Percentiles rank a stretch among this genome's conserved stretches.
These are phyloP conservation scores for Podaxis rugospora DNA, from an alignment of 768 basidiomycete species.

Conservation along the genomic window DNA sequence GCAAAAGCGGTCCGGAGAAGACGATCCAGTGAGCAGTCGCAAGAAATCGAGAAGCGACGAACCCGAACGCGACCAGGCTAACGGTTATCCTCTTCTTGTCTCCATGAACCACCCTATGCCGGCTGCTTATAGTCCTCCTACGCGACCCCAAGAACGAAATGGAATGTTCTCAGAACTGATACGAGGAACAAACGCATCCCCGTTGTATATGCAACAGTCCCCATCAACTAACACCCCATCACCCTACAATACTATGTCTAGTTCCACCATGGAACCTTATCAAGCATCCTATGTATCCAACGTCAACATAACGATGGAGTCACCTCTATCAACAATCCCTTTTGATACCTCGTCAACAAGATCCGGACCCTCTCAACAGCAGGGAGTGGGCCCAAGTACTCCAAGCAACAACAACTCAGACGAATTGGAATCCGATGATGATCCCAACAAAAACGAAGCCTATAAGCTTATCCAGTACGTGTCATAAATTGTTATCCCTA, in stretches of 20 bases:
- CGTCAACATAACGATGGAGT: constrained; percentile 55
- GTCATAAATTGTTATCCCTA: neutral
- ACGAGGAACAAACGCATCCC: constrained; percentile 46
- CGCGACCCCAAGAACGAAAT: constrained; percentile 40
- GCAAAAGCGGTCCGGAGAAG: constrained; percentile 55
- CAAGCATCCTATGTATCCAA: constrained; percentile 50
- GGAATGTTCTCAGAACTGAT: constrained; percentile 61
- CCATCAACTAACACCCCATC: constrained; percentile 33
- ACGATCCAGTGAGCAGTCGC: constrained; percentile 32
- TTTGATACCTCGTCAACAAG: constrained; percentile 32
- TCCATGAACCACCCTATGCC: constrained; percentile 43
- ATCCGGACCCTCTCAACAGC: constrained; percentile 29
- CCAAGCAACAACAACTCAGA: constrained; percentile 30
- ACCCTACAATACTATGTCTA: constrained; percentile 34
- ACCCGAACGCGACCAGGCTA: constrained; percentile 25
- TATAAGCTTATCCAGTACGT: constrained; percentile 77
- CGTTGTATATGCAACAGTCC: constrained; percentile 56
- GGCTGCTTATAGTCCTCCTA: constrained; percentile 41
- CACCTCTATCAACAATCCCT: constrained; percentile 45
- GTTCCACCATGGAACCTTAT: constrained; percentile 36
- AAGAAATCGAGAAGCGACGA: constrained; percentile 53
- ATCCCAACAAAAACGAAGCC: constrained; percentile 74
- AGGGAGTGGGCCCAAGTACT: constrained; percentile 23
- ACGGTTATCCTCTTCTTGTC: constrained; percentile 54
- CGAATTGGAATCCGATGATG: constrained; percentile 56